Conservation (phyloP, 768 basidiomycete species). For the Melanogaster broomeanus region DNA sequence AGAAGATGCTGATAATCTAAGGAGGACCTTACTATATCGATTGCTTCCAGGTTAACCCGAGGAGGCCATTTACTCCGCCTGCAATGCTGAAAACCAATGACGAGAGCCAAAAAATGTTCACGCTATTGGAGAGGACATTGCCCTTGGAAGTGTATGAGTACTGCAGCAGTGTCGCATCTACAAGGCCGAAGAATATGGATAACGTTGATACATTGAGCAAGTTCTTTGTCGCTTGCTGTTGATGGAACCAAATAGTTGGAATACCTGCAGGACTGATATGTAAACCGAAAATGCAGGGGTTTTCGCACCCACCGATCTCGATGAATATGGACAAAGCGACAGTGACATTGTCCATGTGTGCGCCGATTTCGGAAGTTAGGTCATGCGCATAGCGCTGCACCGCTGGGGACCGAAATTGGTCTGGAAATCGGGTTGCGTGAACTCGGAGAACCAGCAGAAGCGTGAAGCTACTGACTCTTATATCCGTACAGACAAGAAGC, state of each 20-base stretch:
- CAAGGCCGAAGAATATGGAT: conserved; percentile 56
- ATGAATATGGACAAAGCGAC: conserved; percentile 49
- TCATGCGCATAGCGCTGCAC: conserved; percentile 56
- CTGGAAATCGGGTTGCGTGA: conserved; percentile 25
- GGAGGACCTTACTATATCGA: conserved; percentile 46
- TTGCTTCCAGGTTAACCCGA: conserved; percentile 56
- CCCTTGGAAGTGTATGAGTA: conserved; percentile 38
- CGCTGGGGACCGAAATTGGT: conserved; percentile 49
- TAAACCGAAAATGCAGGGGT: background rate
- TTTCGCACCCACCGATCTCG: conserved; percentile 43
- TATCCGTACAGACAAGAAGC: conserved; percentile 48
- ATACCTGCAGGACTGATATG: conserved; percentile 36
- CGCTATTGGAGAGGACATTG: conserved; percentile 35
- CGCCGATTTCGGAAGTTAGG: conserved; percentile 46
- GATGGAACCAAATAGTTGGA: conserved; percentile 53
- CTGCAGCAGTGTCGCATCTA: conserved; percentile 49
- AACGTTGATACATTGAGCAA: conserved; percentile 52
- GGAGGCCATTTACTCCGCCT: conserved; percentile 50
- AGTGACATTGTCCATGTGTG: conserved; percentile 51
- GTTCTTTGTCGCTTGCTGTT: conserved; percentile 49
- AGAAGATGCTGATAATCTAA: background rate
- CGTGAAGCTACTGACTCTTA: conserved; percentile 32
- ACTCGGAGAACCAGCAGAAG: background rate
- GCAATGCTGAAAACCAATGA: conserved; percentile 54
- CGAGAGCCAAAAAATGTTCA: conserved; percentile 56